These are phyloP conservation scores for Hawksworthiomyces lignivorus DNA, from an alignment of 2,329 filamentous ascomycete genomes.

Conservation along the genomic window DNA sequence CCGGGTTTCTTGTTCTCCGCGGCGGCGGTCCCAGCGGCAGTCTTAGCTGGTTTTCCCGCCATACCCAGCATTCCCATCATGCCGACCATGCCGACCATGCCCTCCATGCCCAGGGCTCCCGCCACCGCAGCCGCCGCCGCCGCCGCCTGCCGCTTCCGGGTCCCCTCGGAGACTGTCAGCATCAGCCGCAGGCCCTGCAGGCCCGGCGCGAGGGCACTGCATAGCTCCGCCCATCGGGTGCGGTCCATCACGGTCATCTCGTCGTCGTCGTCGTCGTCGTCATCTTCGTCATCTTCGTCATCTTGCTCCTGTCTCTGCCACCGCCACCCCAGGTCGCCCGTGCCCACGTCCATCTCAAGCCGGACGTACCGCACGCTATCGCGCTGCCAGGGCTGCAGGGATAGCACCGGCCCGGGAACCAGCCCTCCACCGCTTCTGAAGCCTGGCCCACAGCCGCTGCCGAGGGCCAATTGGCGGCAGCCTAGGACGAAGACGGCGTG, in stretches of 20 bases:
- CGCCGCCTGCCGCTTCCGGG: slow-evolving; percentile 6
- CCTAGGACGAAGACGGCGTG: slow-evolving; percentile 21
- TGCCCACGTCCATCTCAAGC: slow-evolving; percentile 36
- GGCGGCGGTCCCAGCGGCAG: too few relatives aligned
- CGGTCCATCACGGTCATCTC: slow-evolving; percentile 10
- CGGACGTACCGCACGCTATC: slow-evolving; percentile 30
- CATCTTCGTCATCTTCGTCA: too few relatives aligned
- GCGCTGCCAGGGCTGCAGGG: slow-evolving; percentile 34
- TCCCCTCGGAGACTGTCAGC: slow-evolving; percentile 21
- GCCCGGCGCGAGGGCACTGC: slow-evolving; percentile 26
- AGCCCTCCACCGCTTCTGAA: too few relatives aligned
- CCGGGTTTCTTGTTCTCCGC: too few relatives aligned
- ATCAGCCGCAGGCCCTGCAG: slow-evolving; percentile 33
- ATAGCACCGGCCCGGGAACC: too few relatives aligned
- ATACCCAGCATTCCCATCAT: too few relatives aligned
- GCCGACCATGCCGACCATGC: too few relatives aligned
- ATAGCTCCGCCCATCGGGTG: slow-evolving; percentile 30
- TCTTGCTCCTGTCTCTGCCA: too few relatives aligned
- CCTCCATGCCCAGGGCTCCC: too few relatives aligned
- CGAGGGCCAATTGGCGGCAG: not conserved
- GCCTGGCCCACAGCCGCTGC: slow-evolving; percentile 8
- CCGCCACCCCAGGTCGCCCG: slow-evolving; percentile 27
- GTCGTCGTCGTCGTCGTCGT: not conserved
- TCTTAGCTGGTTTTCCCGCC: too few relatives aligned
- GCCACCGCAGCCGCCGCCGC: too few relatives aligned